These are phyloP conservation scores for Wickerhamomyces subpelliculosus DNA, from an alignment of 805 yeast species.

Conservation along the genomic window DNA sequence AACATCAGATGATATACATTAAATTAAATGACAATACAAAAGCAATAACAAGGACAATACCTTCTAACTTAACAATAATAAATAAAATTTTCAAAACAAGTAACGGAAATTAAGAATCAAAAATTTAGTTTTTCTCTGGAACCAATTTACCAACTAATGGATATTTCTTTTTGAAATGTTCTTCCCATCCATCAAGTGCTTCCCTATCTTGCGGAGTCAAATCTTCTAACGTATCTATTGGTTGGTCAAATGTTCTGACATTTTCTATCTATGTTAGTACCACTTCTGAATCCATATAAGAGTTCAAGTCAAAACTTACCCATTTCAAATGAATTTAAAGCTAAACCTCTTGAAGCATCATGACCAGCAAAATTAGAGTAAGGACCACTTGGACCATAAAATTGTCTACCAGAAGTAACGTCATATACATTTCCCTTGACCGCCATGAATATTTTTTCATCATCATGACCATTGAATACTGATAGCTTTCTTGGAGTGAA, in stretches of 20 bases:
- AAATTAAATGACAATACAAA: no score
- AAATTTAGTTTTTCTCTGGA: conserved; percentile 20
- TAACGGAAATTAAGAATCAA: no score
- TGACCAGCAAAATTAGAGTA: conserved; percentile 93
- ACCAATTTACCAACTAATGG: conserved; percentile 70
- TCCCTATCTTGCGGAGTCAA: conserved; percentile 53
- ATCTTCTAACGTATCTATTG: conserved; percentile 66
- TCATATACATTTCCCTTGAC: conserved; percentile 86
- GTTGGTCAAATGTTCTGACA: conserved; percentile 65
- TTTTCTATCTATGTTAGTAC: conserved; percentile 24
- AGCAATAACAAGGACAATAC: no score
- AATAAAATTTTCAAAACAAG: no score
- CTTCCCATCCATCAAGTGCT: conserved; percentile 79
- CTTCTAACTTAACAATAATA: no score
- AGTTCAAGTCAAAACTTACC: conserved; percentile 20
- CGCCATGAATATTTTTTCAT: conserved; percentile 74
- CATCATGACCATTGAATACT: conserved; percentile 75
- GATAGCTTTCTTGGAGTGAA: conserved; percentile 73
- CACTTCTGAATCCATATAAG: neutral
- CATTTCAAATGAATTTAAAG: conserved; percentile 76
- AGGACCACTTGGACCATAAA: conserved; percentile 96
- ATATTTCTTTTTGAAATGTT: conserved; percentile 76
- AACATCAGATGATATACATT: no score
- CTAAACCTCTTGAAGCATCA: conserved; percentile 91
- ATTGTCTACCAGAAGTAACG: conserved; percentile 69